Percentiles rank a stretch among this genome's conserved stretches.
Conservation (phyloP, 805 yeast species). For the Danielia oregonensis region DNA sequence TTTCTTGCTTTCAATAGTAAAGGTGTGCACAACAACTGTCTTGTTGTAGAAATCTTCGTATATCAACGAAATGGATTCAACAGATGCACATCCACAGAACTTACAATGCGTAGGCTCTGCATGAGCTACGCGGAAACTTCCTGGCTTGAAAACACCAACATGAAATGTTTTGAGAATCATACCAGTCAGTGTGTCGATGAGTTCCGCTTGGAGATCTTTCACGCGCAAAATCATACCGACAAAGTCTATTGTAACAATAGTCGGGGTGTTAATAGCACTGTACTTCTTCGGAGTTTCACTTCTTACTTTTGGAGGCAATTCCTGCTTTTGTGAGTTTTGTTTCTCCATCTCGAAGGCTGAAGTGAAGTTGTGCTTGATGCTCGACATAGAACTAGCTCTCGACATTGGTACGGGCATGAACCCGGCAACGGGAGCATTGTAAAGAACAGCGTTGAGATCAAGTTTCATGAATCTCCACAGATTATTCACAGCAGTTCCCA, state of each 20-base stretch:
- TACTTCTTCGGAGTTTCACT: background rate
- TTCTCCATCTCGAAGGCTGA: slow-evolving; percentile 5
- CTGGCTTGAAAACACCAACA: slow-evolving; percentile 60
- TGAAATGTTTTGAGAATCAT: slow-evolving; percentile 57
- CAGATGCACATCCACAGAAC: slow-evolving; percentile 86
- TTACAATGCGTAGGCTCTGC: slow-evolving; percentile 85
- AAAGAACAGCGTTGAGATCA: slow-evolving; percentile 2
- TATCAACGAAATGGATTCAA: slow-evolving; percentile 66
- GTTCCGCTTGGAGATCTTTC: slow-evolving; percentile 51
- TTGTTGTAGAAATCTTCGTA: slow-evolving; percentile 60
- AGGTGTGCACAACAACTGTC: slow-evolving; percentile 68
- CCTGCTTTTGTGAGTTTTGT: background rate
- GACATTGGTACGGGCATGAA: slow-evolving; percentile 9
- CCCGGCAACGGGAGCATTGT: slow-evolving; percentile 4
- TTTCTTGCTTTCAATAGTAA: slow-evolving; percentile 57
- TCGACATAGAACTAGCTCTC: slow-evolving; percentile 4
- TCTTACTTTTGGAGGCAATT: background rate
- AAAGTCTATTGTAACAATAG: slow-evolving; percentile 57
- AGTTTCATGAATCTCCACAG: slow-evolving; percentile 60
- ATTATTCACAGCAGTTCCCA: slow-evolving; percentile 63
- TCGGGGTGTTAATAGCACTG: slow-evolving; percentile 26
- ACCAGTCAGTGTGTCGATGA: slow-evolving; percentile 78
- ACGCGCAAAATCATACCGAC: slow-evolving; percentile 73
- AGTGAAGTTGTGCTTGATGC: slow-evolving; percentile 2
- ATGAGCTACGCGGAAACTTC: slow-evolving; percentile 66